phyloP scores from a whole-genome alignment of 108 stramenopile genomes.

The Cyclotella baltica region DNA sequence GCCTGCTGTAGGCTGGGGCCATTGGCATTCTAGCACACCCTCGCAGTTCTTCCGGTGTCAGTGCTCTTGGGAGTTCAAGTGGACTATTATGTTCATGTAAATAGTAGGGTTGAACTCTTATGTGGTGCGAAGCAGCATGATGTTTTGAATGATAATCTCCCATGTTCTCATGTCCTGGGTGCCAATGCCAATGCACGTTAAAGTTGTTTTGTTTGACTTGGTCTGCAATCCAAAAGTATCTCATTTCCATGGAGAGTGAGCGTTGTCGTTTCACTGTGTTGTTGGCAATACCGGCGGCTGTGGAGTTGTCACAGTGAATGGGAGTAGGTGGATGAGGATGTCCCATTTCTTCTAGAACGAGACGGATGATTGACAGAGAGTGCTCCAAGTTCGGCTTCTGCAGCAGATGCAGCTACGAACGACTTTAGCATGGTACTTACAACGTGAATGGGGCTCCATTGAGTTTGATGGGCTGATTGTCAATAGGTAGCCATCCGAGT shows the following conservation, averaged over 20 bases:
- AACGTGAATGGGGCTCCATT: neutral
- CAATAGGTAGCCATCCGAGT: conserved; percentile 13
- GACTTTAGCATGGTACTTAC: neutral
- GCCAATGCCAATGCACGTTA: conserved; percentile 37
- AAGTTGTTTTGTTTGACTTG: conserved; percentile 45
- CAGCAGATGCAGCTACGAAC: conserved; percentile 1
- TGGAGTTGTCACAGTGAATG: conserved; percentile 10
- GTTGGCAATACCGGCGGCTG: conserved; percentile 10
- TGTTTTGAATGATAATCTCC: conserved; percentile 55
- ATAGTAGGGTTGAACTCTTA: neutral
- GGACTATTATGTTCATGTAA: neutral
- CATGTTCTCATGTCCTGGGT: conserved; percentile 32
- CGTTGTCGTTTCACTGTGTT: conserved; percentile 10
- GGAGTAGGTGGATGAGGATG: conserved; percentile 51
- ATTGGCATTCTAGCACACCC: conserved; percentile 16
- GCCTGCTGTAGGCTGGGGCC: neutral
- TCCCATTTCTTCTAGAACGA: conserved; percentile 24
- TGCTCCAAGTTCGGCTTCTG: conserved; percentile 11
- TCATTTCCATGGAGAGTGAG: conserved; percentile 13
- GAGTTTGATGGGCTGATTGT: conserved; percentile 8
- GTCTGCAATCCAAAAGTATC: conserved; percentile 30
- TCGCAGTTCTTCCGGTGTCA: conserved; percentile 3
- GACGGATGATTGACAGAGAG: neutral
- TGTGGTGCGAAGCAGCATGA: conserved; percentile 43
- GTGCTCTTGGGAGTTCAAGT: neutral